Conservation (phyloP, 768 basidiomycete species). For the Lactifluus volemus region DNA sequence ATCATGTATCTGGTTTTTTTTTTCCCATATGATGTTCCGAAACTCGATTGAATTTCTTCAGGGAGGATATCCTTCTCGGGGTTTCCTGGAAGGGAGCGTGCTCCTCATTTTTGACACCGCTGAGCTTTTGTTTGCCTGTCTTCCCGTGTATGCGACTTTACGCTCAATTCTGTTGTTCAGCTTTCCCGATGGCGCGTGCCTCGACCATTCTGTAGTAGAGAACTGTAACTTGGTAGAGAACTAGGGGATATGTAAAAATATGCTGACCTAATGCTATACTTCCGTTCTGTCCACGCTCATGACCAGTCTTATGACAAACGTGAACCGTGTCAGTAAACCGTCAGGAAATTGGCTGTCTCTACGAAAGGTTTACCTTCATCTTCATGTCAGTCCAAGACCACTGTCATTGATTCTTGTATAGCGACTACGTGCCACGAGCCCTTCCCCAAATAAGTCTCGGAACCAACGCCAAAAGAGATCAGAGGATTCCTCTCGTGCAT, state of each 20-base stretch:
- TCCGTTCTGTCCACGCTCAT: too few relatives aligned
- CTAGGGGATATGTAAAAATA: too few relatives aligned
- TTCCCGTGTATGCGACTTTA: neutral
- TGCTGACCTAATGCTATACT: slow-evolving; percentile 6
- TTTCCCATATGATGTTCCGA: slow-evolving; percentile 44
- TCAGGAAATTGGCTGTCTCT: slow-evolving; percentile 12
- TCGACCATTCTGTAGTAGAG: neutral
- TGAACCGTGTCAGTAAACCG: neutral
- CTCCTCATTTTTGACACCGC: slow-evolving; percentile 63
- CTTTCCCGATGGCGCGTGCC: neutral
- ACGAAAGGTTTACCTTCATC: slow-evolving; percentile 9
- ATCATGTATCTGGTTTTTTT: neutral
- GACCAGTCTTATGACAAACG: too few relatives aligned
- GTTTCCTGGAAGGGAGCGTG: slow-evolving; percentile 39
- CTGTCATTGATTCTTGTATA: slow-evolving; percentile 2
- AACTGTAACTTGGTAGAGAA: too few relatives aligned
- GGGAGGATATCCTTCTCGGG: slow-evolving; percentile 56
- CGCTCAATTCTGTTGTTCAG: neutral
- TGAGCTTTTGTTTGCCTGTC: slow-evolving; percentile 20
- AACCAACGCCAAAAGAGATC: neutral
- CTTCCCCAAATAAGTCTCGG: neutral
- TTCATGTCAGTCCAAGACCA: neutral
- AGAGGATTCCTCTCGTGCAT: neutral
- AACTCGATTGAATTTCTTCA: slow-evolving; percentile 84
- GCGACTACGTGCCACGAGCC: neutral